Percentiles rank a stretch among this genome's conserved stretches.
These are phyloP conservation scores for Kregervanrija fluxuum DNA, from an alignment of 805 yeast genomes.

Conservation along the genomic window DNA sequence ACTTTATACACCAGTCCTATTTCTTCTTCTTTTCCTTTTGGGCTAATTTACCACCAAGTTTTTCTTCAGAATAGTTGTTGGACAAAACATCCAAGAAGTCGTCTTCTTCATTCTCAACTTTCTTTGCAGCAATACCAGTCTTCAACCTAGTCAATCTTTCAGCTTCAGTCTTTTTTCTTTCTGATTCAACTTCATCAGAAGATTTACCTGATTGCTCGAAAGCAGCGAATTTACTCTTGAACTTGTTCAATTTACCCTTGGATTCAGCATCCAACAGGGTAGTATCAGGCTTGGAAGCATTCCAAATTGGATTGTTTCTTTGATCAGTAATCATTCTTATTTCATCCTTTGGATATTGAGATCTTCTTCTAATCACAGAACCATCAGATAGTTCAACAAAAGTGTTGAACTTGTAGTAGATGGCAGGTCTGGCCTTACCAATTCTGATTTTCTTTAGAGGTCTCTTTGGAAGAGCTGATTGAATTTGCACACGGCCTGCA, in stretches of 20 bases:
- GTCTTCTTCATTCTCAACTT: constrained; percentile 16
- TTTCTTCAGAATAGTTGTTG: constrained; percentile 29
- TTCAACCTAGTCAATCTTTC: constrained; percentile 24
- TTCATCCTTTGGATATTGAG: constrained; percentile 85
- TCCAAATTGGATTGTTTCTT: constrained; percentile 84
- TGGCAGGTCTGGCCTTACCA: constrained; percentile 91
- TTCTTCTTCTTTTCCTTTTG: constrained; percentile 24
- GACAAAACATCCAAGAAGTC: constrained; percentile 57
- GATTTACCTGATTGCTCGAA: constrained; percentile 34
- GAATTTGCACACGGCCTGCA: constrained; percentile 26
- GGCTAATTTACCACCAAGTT: constrained; percentile 30
- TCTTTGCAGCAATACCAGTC: constrained; percentile 21
- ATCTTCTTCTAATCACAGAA: constrained; percentile 72
- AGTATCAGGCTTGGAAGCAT: constrained; percentile 74
- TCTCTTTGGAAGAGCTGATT: constrained; percentile 34
- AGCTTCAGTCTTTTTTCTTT: constrained; percentile 20
- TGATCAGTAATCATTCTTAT: constrained; percentile 82
- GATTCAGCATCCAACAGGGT: constrained; percentile 73
- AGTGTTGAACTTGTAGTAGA: constrained; percentile 84
- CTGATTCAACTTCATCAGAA: constrained; percentile 21
- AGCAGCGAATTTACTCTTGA: constrained; percentile 57
- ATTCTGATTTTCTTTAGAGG: constrained; percentile 61
- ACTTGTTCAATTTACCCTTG: constrained; percentile 71
- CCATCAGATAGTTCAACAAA: constrained; percentile 92
- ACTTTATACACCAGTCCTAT: constrained; percentile 8